A percentile compares a stretch with the other conserved stretches of the same genome.
Conservation (phyloP, 495 filamentous ascomycete genomes). For the Aspergillus affinis region DNA sequence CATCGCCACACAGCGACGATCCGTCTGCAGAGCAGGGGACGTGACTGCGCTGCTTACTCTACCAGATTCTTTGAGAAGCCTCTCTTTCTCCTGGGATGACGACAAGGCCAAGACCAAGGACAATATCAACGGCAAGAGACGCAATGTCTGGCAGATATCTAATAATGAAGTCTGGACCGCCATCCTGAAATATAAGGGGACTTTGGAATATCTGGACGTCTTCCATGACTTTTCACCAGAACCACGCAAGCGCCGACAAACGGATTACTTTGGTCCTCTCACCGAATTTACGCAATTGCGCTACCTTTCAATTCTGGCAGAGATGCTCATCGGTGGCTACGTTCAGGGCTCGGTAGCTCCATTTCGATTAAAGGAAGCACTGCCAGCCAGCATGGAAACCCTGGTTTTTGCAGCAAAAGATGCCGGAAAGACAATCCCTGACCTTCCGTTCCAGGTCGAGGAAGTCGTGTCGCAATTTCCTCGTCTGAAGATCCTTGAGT, state of each 20-base stretch:
- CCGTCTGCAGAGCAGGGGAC: background rate
- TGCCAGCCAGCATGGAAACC: slow-evolving; percentile 1
- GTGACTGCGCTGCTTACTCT: background rate
- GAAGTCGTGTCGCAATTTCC: background rate
- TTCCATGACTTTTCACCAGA: background rate
- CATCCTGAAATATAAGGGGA: background rate
- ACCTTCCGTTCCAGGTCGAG: background rate
- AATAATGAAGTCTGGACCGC: background rate
- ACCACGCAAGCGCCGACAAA: background rate
- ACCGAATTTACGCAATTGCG: background rate
- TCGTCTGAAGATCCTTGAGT: background rate
- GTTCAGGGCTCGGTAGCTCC: slow-evolving; percentile 1
- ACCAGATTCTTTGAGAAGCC: background rate
- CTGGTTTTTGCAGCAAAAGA: background rate
- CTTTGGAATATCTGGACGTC: background rate
- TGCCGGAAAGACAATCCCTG: too few relatives aligned
- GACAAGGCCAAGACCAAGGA: background rate
- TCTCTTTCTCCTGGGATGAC: background rate
- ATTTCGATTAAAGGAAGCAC: slow-evolving; percentile 1
- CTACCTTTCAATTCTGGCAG: slow-evolving; percentile 5
- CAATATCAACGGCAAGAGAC: background rate
- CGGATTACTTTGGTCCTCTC: background rate
- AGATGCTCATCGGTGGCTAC: slow-evolving; percentile 5
- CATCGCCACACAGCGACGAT: slow-evolving; percentile 8
- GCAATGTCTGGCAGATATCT: background rate